Conservation (phyloP, 257 asterid species). For the Parsonsia alboflavescens region DNA sequence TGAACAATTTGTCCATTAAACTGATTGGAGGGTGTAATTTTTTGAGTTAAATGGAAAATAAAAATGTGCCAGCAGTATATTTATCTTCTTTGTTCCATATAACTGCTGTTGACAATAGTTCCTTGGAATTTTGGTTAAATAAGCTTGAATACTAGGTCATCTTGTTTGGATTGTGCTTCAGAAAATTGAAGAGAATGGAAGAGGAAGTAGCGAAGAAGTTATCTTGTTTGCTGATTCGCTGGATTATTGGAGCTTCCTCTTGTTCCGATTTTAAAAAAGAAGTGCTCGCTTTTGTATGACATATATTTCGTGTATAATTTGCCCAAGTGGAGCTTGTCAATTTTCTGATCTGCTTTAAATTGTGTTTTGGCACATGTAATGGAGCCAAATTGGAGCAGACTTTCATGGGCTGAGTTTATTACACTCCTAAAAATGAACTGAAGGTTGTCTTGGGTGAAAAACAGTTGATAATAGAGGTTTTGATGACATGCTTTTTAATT, state of each 20-base stretch:
- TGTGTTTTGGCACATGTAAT: not conserved
- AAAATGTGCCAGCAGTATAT: not conserved
- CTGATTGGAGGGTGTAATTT: too few relatives aligned
- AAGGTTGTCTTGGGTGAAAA: not conserved
- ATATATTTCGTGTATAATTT: not conserved
- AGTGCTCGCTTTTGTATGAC: not conserved
- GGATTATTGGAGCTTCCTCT: not conserved
- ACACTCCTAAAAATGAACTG: not conserved
- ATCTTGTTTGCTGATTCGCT: not conserved
- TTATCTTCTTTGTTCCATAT: not conserved
- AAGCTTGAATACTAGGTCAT: not conserved
- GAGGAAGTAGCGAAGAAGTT: not conserved
- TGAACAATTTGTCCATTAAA: not conserved
- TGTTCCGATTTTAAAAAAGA: not conserved
- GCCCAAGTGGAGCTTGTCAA: not conserved
- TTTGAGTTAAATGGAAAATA: not conserved
- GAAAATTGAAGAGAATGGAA: not conserved
- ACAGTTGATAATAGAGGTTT: not conserved
- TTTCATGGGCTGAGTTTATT: not conserved
- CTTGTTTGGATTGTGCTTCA: not conserved
- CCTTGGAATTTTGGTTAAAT: not conserved
- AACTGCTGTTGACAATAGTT: not conserved
- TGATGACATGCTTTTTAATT: not conserved
- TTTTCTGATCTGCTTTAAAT: not conserved
- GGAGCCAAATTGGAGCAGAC: not conserved